Evolutionary conservation across 2,329 filamentous ascomycete species (phyloP), one percentile per base, ranked within the genome.

Genomic region (Phaeosphaeria sp.): DNA sequence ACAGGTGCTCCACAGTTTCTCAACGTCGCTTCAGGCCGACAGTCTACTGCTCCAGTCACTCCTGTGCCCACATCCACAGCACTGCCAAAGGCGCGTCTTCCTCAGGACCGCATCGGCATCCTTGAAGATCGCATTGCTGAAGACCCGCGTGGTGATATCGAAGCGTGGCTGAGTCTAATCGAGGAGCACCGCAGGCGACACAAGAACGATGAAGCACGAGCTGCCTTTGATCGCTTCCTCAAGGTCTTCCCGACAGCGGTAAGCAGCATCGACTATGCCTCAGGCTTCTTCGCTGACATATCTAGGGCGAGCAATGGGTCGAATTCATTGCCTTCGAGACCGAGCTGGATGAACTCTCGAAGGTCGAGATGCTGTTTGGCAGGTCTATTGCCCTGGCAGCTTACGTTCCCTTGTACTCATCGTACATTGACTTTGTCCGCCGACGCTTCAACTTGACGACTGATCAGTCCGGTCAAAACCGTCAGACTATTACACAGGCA

Each of bases 391-490:
- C 92, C 66, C 86, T 86, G 9, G 89, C 95, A 20, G 89, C 91
- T 11, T 91, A 94, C 73, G 90, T 98, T 41, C 87, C 90, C 60
- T 85, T 99, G 20, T 99, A 93, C 92, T 92, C 90, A 6, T 86
- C 93, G 30, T 99, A 99, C 75, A 87, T 99, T 60, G 93, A 97
- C 78, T 97, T 98, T 75, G 91, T 98, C 62, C 92, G 95, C 52
- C 90, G 95, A 48, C 87, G 92, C 63, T 95, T 97, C 77, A 94
- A 96, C 64, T 82, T 98, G 58, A 92, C 84, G 44, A 88, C 90
- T 69, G 95, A 98, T 73, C 82, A 89, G 1, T 87, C 85, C 39
- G 92, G 92, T 20, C 83, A 88, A 64, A 91, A 92, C 48, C 90
- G 95, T 59, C 85, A 87, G 63, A 90, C 90, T 7, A 89, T 99